Conservation (phyloP, 1,284 basidiomycete genomes). For the Erythrobasidium hasegawianum region DNA sequence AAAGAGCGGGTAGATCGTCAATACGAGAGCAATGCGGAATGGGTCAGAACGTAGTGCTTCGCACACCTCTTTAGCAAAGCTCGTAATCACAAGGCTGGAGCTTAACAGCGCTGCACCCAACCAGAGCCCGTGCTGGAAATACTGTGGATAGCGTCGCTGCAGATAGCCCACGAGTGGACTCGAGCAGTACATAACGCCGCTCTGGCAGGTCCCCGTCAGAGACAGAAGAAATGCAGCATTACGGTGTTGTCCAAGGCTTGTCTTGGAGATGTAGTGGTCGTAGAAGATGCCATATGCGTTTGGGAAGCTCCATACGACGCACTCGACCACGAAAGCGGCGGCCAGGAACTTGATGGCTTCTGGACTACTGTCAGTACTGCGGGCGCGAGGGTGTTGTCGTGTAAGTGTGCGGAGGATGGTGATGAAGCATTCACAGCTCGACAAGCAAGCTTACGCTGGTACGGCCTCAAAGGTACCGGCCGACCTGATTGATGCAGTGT, state of each 20-base stretch:
- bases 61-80: slow-evolving; percentile 24
- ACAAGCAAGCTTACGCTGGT: not conserved
- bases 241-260: slow-evolving; percentile 1
- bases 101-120: slow-evolving; percentile 1
- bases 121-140: slow-evolving; percentile 13
- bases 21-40: not conserved
- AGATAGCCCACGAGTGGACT: slow-evolving; percentile 15
- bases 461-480: not conserved
- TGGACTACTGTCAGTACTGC: slow-evolving; percentile 17
- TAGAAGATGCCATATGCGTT: slow-evolving; percentile 31
- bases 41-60: not conserved
- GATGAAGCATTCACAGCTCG: not conserved
- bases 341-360: slow-evolving; percentile 25
- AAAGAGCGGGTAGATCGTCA: too few relatives aligned
- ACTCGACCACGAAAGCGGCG: slow-evolving; percentile 20
- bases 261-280: slow-evolving; percentile 20
- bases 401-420: not conserved
- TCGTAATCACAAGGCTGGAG: slow-evolving; percentile 11
- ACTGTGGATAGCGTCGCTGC: slow-evolving; percentile 3
- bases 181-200: slow-evolving; percentile 28
- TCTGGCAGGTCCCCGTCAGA: slow-evolving; percentile 20
- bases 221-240: slow-evolving; percentile 29
- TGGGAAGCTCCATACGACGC: slow-evolving; percentile 26
- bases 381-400: not conserved
- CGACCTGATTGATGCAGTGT: not conserved